Conservation (phyloP, 1,139 yeast genomes). For the Diutina mesorugosa region DNA sequence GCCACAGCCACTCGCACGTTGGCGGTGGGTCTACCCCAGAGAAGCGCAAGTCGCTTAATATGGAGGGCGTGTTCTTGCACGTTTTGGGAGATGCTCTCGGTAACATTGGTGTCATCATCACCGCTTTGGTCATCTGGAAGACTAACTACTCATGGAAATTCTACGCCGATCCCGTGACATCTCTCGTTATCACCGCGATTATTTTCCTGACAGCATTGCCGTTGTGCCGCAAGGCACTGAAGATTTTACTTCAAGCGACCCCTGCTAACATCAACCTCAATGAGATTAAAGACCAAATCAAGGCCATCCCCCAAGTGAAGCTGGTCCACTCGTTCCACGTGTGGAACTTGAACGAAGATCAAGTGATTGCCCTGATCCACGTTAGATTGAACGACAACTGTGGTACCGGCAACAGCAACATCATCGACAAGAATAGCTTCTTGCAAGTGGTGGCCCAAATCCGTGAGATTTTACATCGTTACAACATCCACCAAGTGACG, state of each 20-base stretch:
- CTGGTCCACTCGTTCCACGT: conserved; percentile 93
- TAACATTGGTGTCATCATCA: conserved; percentile 80
- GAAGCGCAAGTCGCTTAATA: conserved; percentile 59
- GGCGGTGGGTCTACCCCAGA: background rate
- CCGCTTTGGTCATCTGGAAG: conserved; percentile 90
- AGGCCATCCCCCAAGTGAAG: conserved; percentile 56
- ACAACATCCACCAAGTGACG: conserved; percentile 87
- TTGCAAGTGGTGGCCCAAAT: conserved; percentile 63
- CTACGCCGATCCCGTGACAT: conserved; percentile 77
- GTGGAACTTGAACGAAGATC: conserved; percentile 88
- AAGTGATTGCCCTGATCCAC: conserved; percentile 81
- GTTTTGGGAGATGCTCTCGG: conserved; percentile 96
- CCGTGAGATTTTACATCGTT: conserved; percentile 65
- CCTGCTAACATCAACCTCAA: conserved; percentile 74
- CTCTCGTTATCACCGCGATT: conserved; percentile 73
- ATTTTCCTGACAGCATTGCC: conserved; percentile 90
- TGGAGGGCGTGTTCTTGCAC: conserved; percentile 95
- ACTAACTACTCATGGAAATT: conserved; percentile 82
- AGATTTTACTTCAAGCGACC: conserved; percentile 84
- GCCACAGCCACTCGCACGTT: conserved; percentile 8
- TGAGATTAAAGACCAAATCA: conserved; percentile 55
- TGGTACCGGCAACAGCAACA: background rate
- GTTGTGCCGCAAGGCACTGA: conserved; percentile 72
- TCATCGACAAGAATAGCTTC: conserved; percentile 33
- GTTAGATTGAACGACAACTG: conserved; percentile 49